A percentile compares a stretch with the other conserved stretches of the same genome.
Conservation (phyloP, 2,329 filamentous ascomycete genomes). For the Celoporthe dispersa region DNA sequence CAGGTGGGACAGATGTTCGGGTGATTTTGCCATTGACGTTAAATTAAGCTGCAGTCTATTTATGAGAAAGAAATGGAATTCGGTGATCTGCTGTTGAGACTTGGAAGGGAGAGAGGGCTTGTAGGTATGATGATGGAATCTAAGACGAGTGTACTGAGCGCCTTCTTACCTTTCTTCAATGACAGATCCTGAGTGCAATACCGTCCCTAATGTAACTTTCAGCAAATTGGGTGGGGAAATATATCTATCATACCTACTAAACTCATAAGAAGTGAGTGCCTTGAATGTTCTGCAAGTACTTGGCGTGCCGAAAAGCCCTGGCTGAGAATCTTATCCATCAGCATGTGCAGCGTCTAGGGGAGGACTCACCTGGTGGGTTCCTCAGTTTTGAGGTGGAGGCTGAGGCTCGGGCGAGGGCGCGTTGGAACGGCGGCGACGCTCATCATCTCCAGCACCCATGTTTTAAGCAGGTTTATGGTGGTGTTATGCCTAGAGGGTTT, state of each 20-base stretch:
- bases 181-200: background rate
- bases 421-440: slow-evolving; percentile 8
- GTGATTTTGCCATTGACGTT: background rate
- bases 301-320: background rate
- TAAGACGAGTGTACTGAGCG: background rate
- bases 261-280: background rate
- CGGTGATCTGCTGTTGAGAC: background rate
- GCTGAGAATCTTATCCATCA: background rate
- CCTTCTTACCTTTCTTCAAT: no score
- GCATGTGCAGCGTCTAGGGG: background rate
- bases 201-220: background rate
- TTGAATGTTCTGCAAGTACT: background rate
- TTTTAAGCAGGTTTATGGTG: background rate
- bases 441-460: background rate
- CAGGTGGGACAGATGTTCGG: background rate
- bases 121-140: background rate
- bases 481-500: background rate
- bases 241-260: background rate
- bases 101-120: background rate
- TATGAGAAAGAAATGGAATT: background rate
- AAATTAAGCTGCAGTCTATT: background rate
- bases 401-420: slow-evolving; percentile 16
- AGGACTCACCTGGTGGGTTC: background rate
- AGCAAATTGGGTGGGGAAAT: background rate
- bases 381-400: background rate